Conservation (phyloP, 257 asterid species). For the Scutellaria baicalensis region DNA sequence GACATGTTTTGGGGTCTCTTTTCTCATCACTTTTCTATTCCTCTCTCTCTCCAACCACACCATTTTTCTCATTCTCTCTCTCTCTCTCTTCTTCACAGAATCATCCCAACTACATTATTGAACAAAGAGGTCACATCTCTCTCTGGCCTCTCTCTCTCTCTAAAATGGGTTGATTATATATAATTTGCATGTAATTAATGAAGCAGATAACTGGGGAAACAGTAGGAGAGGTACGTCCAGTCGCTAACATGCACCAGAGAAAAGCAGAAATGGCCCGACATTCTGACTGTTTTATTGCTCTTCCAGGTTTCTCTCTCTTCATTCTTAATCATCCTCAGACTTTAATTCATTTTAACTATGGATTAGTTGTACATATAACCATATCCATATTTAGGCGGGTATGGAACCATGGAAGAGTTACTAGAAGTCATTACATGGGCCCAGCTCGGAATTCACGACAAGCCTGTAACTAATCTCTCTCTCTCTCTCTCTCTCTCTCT, state of each 20-base stretch:
- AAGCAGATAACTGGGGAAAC: constrained; percentile 50
- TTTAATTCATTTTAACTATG: too few relatives aligned
- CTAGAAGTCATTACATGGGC: constrained; percentile 49
- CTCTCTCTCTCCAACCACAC: background rate
- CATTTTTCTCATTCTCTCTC: background rate
- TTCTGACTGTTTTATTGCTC: constrained; percentile 53
- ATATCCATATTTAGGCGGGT: constrained; percentile 32
- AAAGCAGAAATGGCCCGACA: constrained; percentile 59
- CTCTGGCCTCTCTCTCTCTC: background rate
- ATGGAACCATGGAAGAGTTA: constrained; percentile 55
- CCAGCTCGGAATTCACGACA: constrained; percentile 61
- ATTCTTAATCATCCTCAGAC: too few relatives aligned
- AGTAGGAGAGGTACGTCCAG: constrained; percentile 46
- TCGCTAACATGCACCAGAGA: constrained; percentile 50
- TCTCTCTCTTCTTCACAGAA: background rate
- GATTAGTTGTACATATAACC: too few relatives aligned
- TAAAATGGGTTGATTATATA: background rate
- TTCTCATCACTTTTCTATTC: background rate
- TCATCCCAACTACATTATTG: constrained; percentile 7
- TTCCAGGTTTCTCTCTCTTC: constrained; percentile 7
- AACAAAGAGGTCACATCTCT: background rate
- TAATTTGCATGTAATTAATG: background rate
- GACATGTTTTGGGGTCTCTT: constrained; percentile 6
- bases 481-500: background rate
- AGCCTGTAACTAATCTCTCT: constrained; percentile 46